These are phyloP conservation scores for Hypoxylon sp. DNA, from an alignment of 2,329 filamentous ascomycete species.

Conservation along the genomic window DNA sequence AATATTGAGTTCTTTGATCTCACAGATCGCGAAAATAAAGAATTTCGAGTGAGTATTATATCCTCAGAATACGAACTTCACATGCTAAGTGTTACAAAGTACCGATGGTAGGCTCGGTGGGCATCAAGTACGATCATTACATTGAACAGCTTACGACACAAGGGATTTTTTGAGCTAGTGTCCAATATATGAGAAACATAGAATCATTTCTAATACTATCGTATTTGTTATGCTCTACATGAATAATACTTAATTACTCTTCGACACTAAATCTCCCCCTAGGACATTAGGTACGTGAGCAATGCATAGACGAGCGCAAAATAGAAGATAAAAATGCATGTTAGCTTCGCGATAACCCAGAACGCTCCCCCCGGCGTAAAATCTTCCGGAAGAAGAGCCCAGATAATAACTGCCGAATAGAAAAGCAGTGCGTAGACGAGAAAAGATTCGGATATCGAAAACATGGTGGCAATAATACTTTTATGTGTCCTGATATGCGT, in stretches of 20 bases:
- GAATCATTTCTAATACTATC: neutral
- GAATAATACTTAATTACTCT: neutral
- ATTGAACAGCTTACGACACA: neutral
- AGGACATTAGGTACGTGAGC: neutral
- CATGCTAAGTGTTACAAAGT: conserved; percentile 23
- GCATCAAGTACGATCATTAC: neutral
- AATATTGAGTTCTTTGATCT: conserved; percentile 53
- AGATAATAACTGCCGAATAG: neutral
- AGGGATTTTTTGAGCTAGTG: neutral
- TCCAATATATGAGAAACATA: neutral
- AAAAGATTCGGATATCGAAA: neutral
- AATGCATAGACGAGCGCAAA: neutral
- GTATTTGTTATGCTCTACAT: neutral
- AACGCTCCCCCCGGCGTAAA: too few species aligned
- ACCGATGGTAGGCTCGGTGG: conserved; percentile 26
- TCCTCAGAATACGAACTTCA: neutral
- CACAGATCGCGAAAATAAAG: conserved; percentile 53
- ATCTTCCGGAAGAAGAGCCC: neutral
- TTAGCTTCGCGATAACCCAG: neutral
- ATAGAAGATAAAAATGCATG: neutral
- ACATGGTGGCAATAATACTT: neutral
- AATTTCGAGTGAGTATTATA: conserved; percentile 47
- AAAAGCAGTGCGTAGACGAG: neutral
- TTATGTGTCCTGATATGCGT: neutral
- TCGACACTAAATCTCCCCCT: neutral